phyloP scores from a whole-genome alignment of 306 rosid genomes.

The Geum urbanum region DNA sequence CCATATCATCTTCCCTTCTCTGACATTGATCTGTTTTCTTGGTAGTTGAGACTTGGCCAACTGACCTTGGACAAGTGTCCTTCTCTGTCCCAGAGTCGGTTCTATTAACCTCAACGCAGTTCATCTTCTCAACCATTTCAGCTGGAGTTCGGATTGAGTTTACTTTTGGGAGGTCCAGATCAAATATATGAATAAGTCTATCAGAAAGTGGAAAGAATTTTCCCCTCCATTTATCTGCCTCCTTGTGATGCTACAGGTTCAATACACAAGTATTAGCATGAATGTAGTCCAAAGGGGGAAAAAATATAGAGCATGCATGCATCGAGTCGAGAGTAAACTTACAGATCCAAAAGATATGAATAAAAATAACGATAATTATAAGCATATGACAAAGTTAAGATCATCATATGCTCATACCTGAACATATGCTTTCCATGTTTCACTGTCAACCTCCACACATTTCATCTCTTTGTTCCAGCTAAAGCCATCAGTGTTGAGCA shows the following conservation, averaged over 20 bases:
- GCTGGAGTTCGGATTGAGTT: slow-evolving; percentile 2
- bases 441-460: slow-evolving; percentile 20
- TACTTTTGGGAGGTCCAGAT: background rate
- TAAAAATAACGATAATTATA: no score
- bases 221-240: slow-evolving; percentile 9
- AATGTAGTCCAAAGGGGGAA: background rate
- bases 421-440: slow-evolving; percentile 10
- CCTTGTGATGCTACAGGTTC: slow-evolving; percentile 13
- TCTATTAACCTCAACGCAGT: background rate
- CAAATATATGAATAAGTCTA: slow-evolving; percentile 11
- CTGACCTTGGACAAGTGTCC: slow-evolving; percentile 1
- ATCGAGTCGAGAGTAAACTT: background rate
- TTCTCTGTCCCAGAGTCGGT: background rate
- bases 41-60: background rate
- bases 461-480: slow-evolving; percentile 14
- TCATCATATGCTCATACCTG: slow-evolving; percentile 4
- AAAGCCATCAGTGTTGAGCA: slow-evolving; percentile 17
- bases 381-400: background rate
- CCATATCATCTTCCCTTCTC: slow-evolving; percentile 4
- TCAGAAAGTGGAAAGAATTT: slow-evolving; percentile 6
- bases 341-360: background rate
- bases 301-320: background rate
- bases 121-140: background rate
- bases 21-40: slow-evolving; percentile 5
- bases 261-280: background rate